A percentile compares a stretch with the other conserved stretches of the same genome.
Conservation (phyloP, 305 asterid genomes). For the Striga hermonthica region DNA sequence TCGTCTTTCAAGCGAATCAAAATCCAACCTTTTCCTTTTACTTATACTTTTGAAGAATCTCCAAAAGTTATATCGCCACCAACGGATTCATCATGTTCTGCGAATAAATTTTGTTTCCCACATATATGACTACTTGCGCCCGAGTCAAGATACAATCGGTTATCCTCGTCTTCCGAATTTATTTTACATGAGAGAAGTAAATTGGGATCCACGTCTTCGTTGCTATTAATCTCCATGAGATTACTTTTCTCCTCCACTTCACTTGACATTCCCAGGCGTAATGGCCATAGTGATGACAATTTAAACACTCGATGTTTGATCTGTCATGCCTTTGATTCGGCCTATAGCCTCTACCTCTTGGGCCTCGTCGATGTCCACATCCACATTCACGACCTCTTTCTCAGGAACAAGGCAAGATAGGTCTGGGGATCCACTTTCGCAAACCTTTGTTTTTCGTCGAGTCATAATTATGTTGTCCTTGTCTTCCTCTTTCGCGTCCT, state of each 20-base stretch:
- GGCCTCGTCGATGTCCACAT: too few species aligned
- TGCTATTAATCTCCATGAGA: background rate
- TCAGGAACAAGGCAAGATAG: too few species aligned
- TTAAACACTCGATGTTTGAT: too few species aligned
- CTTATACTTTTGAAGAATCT: background rate
- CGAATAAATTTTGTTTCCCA: too few species aligned
- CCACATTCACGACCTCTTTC: background rate
- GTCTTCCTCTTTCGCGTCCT: too few species aligned
- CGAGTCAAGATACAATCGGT: background rate
- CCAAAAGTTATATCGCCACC: background rate
- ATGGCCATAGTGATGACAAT: background rate
- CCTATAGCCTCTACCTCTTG: background rate
- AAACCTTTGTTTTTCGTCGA: too few species aligned
- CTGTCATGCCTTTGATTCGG: too few species aligned
- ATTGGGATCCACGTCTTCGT: background rate
- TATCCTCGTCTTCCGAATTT: background rate
- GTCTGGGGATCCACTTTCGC: too few species aligned
- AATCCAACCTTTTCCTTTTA: background rate
- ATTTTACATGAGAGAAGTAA: slow-evolving; percentile 3
- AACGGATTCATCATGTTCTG: too few species aligned
- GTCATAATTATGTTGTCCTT: too few species aligned
- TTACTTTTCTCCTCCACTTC: background rate
- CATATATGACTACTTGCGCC: too few species aligned
- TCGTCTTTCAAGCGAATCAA: background rate
- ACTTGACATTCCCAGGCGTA: background rate